Percentiles rank a stretch among this genome's conserved stretches.
Conservation (phyloP, 1,284 basidiomycete genomes). For the Dichomitus squalens region DNA sequence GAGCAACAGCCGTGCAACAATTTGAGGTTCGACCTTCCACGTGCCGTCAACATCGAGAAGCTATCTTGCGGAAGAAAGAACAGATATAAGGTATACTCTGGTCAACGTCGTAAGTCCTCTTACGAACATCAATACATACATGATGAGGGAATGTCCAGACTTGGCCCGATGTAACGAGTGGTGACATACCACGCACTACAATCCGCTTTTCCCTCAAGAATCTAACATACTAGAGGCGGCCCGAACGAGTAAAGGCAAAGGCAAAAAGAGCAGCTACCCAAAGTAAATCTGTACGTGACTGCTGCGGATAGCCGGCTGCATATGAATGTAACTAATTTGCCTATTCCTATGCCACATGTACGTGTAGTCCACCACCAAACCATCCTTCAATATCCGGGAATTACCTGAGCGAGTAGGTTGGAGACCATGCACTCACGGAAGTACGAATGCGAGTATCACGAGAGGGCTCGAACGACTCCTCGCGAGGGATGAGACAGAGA, state of each 20-base stretch:
- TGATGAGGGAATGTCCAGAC: background rate
- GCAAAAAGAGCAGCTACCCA: no score
- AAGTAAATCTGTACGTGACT: no score
- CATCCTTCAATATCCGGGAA: no score
- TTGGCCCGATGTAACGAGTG: background rate
- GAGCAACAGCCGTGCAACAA: background rate
- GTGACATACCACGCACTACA: background rate
- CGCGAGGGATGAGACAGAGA: background rate
- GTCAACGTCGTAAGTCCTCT: background rate
- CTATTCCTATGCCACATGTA: no score
- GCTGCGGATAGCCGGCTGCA: no score
- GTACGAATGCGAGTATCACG: conserved; percentile 5
- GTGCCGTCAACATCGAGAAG: background rate
- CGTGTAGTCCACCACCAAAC: no score
- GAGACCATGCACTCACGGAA: background rate
- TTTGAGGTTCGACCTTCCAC: background rate
- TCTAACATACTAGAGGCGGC: no score
- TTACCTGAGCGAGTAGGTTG: conserved; percentile 5
- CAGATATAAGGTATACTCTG: background rate
- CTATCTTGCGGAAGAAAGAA: background rate
- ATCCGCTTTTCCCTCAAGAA: conserved; percentile 3
- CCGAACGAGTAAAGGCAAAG: no score
- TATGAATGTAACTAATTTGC: no score
- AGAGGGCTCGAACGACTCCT: conserved; percentile 7
- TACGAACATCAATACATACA: background rate